Percentiles rank a stretch among this genome's conserved stretches.
phyloP scores from a whole-genome alignment of 1,284 basidiomycete genomes.

The Hortiboletus rubellus region DNA sequence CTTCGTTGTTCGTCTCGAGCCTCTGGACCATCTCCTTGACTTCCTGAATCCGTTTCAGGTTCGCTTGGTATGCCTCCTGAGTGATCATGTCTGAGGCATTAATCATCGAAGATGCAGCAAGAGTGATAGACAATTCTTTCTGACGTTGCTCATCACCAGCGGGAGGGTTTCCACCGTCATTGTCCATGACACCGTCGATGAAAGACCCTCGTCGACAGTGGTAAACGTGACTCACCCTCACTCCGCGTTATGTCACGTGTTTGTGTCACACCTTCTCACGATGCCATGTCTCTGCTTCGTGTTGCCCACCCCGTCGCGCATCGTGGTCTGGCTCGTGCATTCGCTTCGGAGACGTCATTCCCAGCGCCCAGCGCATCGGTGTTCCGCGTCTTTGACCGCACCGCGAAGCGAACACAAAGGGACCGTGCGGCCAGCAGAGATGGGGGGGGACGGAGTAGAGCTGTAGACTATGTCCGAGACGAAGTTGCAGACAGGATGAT shows the following conservation, averaged over 20 bases:
- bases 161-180: constrained; percentile 1
- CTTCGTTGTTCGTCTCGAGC: constrained; percentile 33
- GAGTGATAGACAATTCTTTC: constrained; percentile 17
- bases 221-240: not conserved
- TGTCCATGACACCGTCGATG: constrained; percentile 20
- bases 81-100: constrained; percentile 23
- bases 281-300: constrained; percentile 20
- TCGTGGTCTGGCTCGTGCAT: constrained; percentile 30
- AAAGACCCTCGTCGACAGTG: not conserved
- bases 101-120: constrained; percentile 30
- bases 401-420: constrained; percentile 79
- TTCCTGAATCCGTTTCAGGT: constrained; percentile 29
- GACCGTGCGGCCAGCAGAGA: constrained; percentile 69
- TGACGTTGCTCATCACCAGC: constrained; percentile 9
- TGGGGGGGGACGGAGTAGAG: constrained; percentile 61
- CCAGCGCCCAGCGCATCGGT: constrained; percentile 48
- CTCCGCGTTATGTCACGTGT: constrained; percentile 22
- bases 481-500: constrained; percentile 90
- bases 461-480: constrained; percentile 91
- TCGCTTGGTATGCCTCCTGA: constrained; percentile 27
- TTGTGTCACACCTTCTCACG: constrained; percentile 20
- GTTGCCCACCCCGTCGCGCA: not conserved
- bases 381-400: constrained; percentile 88
- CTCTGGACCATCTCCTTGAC: constrained; percentile 26
- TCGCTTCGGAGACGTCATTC: constrained; percentile 40